Evolutionary conservation across 768 basidiomycete genomes (phyloP).

Genomic region (Gloeostereum incarnatum): DNA sequence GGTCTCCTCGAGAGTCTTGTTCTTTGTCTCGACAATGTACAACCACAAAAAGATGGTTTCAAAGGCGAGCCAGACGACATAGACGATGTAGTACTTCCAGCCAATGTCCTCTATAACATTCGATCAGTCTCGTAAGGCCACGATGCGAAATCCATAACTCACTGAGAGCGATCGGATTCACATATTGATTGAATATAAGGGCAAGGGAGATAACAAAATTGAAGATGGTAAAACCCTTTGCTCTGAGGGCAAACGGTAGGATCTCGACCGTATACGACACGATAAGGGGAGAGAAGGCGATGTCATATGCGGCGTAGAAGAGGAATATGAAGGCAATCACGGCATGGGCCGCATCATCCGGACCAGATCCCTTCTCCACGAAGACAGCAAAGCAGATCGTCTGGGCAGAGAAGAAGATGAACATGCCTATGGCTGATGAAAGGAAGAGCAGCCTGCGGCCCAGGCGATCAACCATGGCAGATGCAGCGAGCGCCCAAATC

Average conservation of each 20-base stretch:
- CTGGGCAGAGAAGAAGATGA: slow-evolving; percentile 37
- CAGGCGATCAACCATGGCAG: slow-evolving; percentile 39
- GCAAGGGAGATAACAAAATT: slow-evolving; percentile 39
- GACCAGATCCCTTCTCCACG: slow-evolving; percentile 14
- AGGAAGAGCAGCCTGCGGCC: slow-evolving; percentile 47
- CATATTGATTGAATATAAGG: slow-evolving; percentile 49
- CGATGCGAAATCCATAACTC: slow-evolving; percentile 6
- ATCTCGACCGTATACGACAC: slow-evolving; percentile 55
- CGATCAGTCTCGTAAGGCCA: background rate
- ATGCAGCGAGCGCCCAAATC: slow-evolving; percentile 36
- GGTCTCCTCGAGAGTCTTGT: slow-evolving; percentile 45
- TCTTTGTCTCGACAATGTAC: slow-evolving; percentile 40
- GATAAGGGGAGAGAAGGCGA: slow-evolving; percentile 51
- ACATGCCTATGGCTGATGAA: slow-evolving; percentile 25
- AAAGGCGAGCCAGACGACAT: slow-evolving; percentile 34
- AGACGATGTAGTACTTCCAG: slow-evolving; percentile 38
- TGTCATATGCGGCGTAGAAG: slow-evolving; percentile 45
- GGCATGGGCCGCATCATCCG: slow-evolving; percentile 34
- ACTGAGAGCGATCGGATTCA: slow-evolving; percentile 49
- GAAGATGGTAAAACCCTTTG: slow-evolving; percentile 49
- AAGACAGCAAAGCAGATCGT: slow-evolving; percentile 34
- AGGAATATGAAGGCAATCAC: slow-evolving; percentile 53
- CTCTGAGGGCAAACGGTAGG: slow-evolving; percentile 53
- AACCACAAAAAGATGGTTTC: slow-evolving; percentile 34
- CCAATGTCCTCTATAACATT: background rate